A percentile compares a stretch with the other conserved stretches of the same genome.
Evolutionary conservation across 1,139 yeast species (phyloP).

Genomic region (Taphrina betulina): DNA sequence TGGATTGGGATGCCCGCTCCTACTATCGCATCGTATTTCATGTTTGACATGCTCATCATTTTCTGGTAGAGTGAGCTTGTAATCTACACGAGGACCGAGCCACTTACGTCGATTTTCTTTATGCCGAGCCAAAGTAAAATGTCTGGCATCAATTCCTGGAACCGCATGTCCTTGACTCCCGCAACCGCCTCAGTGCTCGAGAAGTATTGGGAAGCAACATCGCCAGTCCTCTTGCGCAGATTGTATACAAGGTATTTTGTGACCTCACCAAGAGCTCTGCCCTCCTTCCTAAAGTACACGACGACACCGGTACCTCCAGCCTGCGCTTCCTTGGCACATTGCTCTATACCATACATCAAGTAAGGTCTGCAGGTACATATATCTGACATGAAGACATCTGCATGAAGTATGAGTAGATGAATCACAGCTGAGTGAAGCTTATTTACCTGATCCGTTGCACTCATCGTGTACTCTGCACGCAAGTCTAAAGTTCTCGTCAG

Average conservation of each 20-base stretch:
- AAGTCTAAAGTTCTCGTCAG: conserved; percentile 52
- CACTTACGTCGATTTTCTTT: conserved; percentile 51
- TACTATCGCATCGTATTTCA: conserved; percentile 66
- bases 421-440: background rate
- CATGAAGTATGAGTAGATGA: conserved; percentile 48
- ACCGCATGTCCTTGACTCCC: conserved; percentile 44
- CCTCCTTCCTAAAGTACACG: conserved; percentile 58
- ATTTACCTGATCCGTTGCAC: conserved; percentile 47
- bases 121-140: conserved; percentile 62
- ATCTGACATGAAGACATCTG: conserved; percentile 61
- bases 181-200: conserved; percentile 53
- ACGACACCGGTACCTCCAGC: conserved; percentile 61
- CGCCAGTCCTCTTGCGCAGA: conserved; percentile 65
- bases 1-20: conserved; percentile 58
- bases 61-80: background rate
- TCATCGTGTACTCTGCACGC: conserved; percentile 64
- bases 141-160: conserved; percentile 69
- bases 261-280: conserved; percentile 59
- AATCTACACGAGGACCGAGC: background rate
- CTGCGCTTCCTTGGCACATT: conserved; percentile 65
- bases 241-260: conserved; percentile 64
- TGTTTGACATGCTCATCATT: conserved; percentile 44
- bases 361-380: conserved; percentile 67
- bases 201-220: conserved; percentile 63
- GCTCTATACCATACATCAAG: conserved; percentile 59